Percentiles rank a stretch among this genome's conserved stretches.
Conservation (phyloP, 139 green algal species). For the Auxenochlorella pyrenoidosa region DNA sequence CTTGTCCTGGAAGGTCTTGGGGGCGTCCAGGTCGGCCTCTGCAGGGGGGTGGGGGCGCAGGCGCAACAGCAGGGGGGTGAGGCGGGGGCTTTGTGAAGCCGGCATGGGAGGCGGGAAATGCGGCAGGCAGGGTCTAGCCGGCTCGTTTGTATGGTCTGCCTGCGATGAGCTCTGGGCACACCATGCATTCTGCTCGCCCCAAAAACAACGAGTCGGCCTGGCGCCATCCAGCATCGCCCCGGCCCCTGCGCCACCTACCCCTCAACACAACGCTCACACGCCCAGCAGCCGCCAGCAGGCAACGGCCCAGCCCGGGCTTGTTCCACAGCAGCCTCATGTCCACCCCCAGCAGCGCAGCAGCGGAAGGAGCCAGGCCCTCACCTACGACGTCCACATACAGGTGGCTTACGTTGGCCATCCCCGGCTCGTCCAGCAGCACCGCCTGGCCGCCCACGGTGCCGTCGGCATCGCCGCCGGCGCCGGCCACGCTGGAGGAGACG, state of each 20-base stretch:
- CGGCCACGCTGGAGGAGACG: neutral
- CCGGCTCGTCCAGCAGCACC: constrained; percentile 36
- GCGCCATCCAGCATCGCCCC: too few relatives aligned
- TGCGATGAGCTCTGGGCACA: too few relatives aligned
- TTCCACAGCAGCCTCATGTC: too few relatives aligned
- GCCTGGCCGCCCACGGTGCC: constrained; percentile 1
- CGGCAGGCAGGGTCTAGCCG: neutral
- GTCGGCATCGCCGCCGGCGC: neutral
- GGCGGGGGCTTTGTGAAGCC: too few relatives aligned
- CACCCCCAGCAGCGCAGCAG: too few relatives aligned
- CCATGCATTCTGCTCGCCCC: neutral
- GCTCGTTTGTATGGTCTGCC: neutral
- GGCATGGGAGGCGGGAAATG: neutral
- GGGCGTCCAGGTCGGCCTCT: constrained; percentile 49
- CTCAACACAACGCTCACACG: too few relatives aligned
- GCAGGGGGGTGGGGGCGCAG: neutral
- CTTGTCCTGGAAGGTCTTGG: constrained; percentile 62
- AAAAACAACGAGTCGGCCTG: too few relatives aligned
- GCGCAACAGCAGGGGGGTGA: neutral
- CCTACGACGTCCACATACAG: constrained; percentile 31
- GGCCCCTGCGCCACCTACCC: too few relatives aligned
- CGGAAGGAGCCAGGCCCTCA: too few relatives aligned
- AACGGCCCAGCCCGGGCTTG: too few relatives aligned
- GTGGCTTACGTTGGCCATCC: constrained; percentile 4
- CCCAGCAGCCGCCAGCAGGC: too few relatives aligned